Base-by-base conservation (phyloP, 1,284 basidiomycete species). In the Moesziomyces sp. region DNA sequence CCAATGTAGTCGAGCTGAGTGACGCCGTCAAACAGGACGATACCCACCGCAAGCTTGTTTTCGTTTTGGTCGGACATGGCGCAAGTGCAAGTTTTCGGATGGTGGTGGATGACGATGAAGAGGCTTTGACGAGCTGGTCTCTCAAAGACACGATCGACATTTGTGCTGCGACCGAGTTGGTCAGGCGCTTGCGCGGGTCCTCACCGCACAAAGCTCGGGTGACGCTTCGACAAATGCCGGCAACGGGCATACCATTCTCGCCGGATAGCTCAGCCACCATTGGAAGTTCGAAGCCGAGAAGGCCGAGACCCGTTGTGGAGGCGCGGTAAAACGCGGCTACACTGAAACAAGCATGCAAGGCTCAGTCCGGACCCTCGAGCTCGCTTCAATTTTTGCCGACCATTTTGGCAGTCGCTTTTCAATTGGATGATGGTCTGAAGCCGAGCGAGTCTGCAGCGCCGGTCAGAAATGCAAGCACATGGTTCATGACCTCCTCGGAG, bases 401-500 rank as follows among this genome's bases (percentile, higher is more conserved):
- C 14, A 4, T 16, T 38, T 16, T 38, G 35, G 35, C 35, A 38
- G 35, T 38, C 35, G 33, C 14, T 11, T 35, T 35, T 35, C 33
- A 10, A 35, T 35, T 35, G 33, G 33, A 35, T 35, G 35, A 16
- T 35, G 35, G 38, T n/a, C 13, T 40, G 38, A 40, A n/a, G 38
- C 16, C 38, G 16, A 18, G 14, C 38, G 5, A n/a, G 14, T 40
- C 16, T 16, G 38, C 16, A 40, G 38, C 38, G 38, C 38, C 38
- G 16, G 38, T 40, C 16, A 40, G 38, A n/a, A 58, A 58, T 2
- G 10, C n/a, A 18, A 66, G 38, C 33, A 66, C 63, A 18, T 66
- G 52, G 5, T 33, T 24, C 52, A 59, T 66, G 18, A 59, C 57
- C 2, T 55, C 52, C 19, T 58, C 35, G 1, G 63, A 50, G 19